Evolutionary conservation across 2,329 filamentous ascomycete species (phyloP), one percentile per base, ranked within the genome.

Genomic region (Fusarium tupiense): DNA sequence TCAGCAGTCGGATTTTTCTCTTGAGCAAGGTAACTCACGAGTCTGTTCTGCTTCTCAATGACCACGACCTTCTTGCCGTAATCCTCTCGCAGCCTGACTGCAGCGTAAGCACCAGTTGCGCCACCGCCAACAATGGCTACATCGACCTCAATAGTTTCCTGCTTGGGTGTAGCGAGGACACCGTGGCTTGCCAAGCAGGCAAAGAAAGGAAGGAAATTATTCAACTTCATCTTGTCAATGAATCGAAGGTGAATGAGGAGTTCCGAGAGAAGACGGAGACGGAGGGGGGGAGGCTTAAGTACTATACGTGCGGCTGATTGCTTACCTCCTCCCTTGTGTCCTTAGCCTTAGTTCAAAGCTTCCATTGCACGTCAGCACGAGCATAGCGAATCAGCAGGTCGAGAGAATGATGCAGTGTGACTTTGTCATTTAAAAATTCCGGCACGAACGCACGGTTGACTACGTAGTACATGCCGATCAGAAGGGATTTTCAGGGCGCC

Each of bases 71-170:
- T 66, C 49, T 72, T 74, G 8, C 54, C 46, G 8, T 68, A 75
- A 2, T 74, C 71, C 12, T 76, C 71, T 19, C 72, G 69, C 31
- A 76, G 73, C n/a, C 65, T 47, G 33, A 76, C 74, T 20, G 74
- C 74, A 4, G 74, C 74, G 52, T 76, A 71, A 12, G 61, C 40
- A 41, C 74, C 74, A 24, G 59, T 66, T 6, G 74, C 69, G 13
- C 74, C 74, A 3, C 74, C 73, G 17, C 74, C 74, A 5, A 76
- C 54, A 10, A 76, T 72, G 6, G 50, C 58, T 3, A 76, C 68
- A 10, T 76, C 74, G 29, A 76, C 73, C 13, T 76, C 74, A 1
- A 43, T 47, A 0, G 37, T 31, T 17, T 50, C 46, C 3, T 66
- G 40, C 16, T 64, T 58, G 2, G 69, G 67, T 37, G 37, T 33